Evolutionary conservation across 2,329 filamentous ascomycete species (phyloP).

Genomic region (Fusarium buharicum): DNA sequence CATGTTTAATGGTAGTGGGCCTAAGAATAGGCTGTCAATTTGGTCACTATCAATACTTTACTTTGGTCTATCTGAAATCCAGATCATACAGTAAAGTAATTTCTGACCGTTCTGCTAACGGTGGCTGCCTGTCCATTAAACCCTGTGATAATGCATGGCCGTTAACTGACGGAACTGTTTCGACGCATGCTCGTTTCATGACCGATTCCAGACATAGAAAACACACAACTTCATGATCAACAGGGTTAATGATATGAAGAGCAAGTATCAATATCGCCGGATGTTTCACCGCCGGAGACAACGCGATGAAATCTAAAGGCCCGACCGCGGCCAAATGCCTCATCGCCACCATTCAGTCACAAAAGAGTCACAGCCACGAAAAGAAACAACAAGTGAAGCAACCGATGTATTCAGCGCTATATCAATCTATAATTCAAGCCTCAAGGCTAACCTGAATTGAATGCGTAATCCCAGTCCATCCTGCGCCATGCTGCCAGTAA

Average conservation of each 20-base stretch:
- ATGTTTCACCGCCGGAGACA: not conserved
- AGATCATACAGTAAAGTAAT: too few relatives aligned
- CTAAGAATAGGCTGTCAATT: not conserved
- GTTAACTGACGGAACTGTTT: too few relatives aligned
- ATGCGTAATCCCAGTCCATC: conserved; percentile 32
- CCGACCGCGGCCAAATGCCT: not conserved
- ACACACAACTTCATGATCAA: too few relatives aligned
- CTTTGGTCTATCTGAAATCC: too few relatives aligned
- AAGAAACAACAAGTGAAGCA: conserved; percentile 4
- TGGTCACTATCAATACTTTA: not conserved
- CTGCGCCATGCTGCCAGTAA: conserved; percentile 43
- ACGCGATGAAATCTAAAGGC: not conserved
- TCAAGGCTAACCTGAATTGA: conserved; percentile 12
- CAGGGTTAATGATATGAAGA: not conserved
- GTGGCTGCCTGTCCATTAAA: too few relatives aligned
- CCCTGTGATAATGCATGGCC: too few relatives aligned
- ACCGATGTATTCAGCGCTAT: conserved; percentile 31
- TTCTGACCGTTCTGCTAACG: too few relatives aligned
- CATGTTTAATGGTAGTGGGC: not conserved
- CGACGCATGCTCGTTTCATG: too few relatives aligned
- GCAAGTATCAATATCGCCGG: not conserved
- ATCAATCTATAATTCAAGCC: conserved; percentile 35
- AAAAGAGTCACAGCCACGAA: not conserved
- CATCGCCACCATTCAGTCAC: not conserved
- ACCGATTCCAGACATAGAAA: too few relatives aligned